These are phyloP conservation scores for Boletus tomentosulus DNA, from an alignment of 768 basidiomycete genomes.

Conservation along the genomic window DNA sequence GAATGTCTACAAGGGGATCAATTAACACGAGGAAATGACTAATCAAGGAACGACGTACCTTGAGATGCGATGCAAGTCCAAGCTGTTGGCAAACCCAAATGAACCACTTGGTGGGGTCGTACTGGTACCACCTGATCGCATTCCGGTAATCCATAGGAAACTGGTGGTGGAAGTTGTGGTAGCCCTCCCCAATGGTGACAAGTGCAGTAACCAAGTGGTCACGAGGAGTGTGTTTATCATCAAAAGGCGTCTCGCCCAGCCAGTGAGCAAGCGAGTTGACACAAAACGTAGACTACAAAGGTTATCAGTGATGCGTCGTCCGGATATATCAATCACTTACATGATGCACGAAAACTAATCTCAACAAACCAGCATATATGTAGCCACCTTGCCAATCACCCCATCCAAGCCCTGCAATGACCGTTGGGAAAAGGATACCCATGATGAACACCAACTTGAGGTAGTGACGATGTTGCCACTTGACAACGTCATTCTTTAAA, in stretches of 20 bases:
- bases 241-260: slow-evolving; percentile 90
- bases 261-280: slow-evolving; percentile 97
- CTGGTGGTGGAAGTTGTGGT: slow-evolving; percentile 97
- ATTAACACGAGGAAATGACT: background rate
- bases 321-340: slow-evolving; percentile 38
- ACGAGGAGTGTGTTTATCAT: slow-evolving; percentile 91
- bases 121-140: slow-evolving; percentile 88
- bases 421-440: slow-evolving; percentile 70
- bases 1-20: slow-evolving; percentile 36
- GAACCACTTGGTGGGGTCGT: slow-evolving; percentile 93
- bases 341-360: slow-evolving; percentile 85
- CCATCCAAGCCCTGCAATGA: slow-evolving; percentile 79
- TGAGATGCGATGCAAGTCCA: slow-evolving; percentile 55
- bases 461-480: slow-evolving; percentile 88
- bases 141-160: slow-evolving; percentile 98
- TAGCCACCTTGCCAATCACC: slow-evolving; percentile 84
- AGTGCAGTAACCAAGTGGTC: slow-evolving; percentile 89
- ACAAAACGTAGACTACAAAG: slow-evolving; percentile 83
- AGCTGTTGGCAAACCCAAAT: slow-evolving; percentile 48
- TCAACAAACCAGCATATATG: slow-evolving; percentile 75
- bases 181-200: slow-evolving; percentile 91
- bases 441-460: slow-evolving; percentile 62
- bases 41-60: slow-evolving; percentile 28
- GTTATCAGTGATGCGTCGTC: background rate
- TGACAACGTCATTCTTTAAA: slow-evolving; percentile 70